Conservation (phyloP, 257 asterid species). For the Solanum pinnatisectum region DNA sequence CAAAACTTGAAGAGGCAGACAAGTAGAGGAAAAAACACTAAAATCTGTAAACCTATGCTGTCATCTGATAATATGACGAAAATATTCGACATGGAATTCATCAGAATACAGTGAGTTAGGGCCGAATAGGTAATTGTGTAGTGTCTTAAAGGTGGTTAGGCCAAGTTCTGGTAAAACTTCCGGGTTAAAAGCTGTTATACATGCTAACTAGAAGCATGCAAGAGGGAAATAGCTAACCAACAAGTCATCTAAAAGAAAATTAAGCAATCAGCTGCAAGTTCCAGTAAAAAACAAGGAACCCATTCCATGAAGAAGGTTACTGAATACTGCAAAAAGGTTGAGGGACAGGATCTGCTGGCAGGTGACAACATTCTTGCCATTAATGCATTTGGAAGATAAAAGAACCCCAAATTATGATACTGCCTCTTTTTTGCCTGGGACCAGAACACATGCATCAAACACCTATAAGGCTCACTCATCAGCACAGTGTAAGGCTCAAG, state of each 20-base stretch:
- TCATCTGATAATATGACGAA: neutral
- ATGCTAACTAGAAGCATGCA: neutral
- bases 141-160: neutral
- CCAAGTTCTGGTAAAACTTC: neutral
- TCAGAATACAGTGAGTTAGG: neutral
- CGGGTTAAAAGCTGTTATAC: neutral
- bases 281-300: neutral
- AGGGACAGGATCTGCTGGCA: neutral
- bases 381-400: neutral
- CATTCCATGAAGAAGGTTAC: neutral
- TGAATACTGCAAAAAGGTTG: neutral
- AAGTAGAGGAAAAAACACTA: neutral
- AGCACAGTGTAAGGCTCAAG: neutral
- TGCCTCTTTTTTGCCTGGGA: neutral
- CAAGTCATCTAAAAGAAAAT: neutral
- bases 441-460: neutral
- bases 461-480: neutral
- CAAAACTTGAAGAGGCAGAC: neutral
- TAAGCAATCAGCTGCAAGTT: neutral
- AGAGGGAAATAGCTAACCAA: neutral
- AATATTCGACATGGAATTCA: neutral
- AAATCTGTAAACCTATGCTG: neutral
- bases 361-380: neutral
- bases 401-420: neutral
- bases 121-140: neutral